phyloP scores from a whole-genome alignment of 2,329 filamentous ascomycete species.

The Fusarium albosuccineum region DNA sequence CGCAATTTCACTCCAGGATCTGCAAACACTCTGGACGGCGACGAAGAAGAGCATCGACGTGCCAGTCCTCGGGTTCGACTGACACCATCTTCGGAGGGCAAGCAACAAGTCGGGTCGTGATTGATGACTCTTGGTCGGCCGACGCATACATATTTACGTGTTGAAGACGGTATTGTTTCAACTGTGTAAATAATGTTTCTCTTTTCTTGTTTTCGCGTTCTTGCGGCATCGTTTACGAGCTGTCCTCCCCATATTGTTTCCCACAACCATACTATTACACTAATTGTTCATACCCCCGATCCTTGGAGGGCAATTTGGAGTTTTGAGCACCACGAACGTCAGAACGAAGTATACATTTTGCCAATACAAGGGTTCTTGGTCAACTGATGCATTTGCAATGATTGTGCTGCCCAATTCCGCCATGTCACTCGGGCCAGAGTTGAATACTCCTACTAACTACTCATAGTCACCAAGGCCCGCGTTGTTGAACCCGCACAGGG shows the following conservation, averaged over 20 bases:
- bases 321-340: not conserved
- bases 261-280: not conserved
- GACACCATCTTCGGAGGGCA: conserved; percentile 32
- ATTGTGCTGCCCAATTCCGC: conserved; percentile 26
- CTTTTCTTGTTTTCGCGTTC: not conserved
- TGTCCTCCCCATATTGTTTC: not conserved
- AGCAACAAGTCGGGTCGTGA: not conserved
- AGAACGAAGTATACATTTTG: not conserved
- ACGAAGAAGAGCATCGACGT: conserved; percentile 61
- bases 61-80: conserved; percentile 43
- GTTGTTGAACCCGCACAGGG: no score
- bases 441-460: not conserved
- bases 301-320: not conserved
- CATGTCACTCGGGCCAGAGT: conserved; percentile 24
- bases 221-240: not conserved
- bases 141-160: not conserved
- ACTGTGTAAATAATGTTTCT: conserved; percentile 9
- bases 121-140: not conserved
- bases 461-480: not conserved
- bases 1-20: conserved; percentile 54
- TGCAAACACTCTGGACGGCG: conserved; percentile 60
- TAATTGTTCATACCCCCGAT: not conserved
- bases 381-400: conserved; percentile 16
- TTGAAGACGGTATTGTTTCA: not conserved
- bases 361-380: conserved; percentile 6